Base-by-base conservation (phyloP, 2,329 filamentous ascomycete species). In the Phaeophleospora eucalypticola region DNA sequence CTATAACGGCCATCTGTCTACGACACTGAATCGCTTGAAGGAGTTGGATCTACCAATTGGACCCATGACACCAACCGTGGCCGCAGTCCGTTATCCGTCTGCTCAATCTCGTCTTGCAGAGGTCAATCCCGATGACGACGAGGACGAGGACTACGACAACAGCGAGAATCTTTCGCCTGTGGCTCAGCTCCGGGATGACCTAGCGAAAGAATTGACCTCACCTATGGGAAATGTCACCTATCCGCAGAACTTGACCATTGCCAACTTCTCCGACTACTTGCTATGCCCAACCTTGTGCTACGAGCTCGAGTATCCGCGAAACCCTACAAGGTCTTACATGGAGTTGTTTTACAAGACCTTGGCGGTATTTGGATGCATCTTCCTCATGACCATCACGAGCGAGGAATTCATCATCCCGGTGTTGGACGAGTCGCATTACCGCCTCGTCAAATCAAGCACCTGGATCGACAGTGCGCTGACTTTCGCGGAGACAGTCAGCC, bases 371-470 rank as follows among this genome's bases (percentile, higher is more conserved):
- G 93, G 93, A 40, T 95, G 91, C 68, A 95, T 98, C 64, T 97
- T 96, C 68, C 79, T 98, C 17, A 78, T 98, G 55, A 95, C 89
- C 10, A 78, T 96, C 49, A 88, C 86, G 3, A 91, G 86, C 1
- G 93, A 97, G 62, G 91, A 97, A 63, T 97, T 95, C 69, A 95
- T 98, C 67, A 78, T 95, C 3, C 93, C 93, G 0, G 87, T 96
- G 2, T 78, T 97, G 45, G 77, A 80, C 54, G 86, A 91, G 52
- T 87, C 89, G 14, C 75, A 77, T n/a, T 54, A 68, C 38, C 72
- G 74, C 21, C 68, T 85, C 2, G 71, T 78, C 38, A 55, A 65
- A 16, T 68, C 73, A 7, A 62, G 63, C 16, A 74, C 75, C 34
- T 64, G 74, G 20, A 70, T 78, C 1, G 93, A 97, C 53, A 81